Base-by-base conservation (phyloP, 2,329 filamentous ascomycete species). In the Venturia pyrina region DNA sequence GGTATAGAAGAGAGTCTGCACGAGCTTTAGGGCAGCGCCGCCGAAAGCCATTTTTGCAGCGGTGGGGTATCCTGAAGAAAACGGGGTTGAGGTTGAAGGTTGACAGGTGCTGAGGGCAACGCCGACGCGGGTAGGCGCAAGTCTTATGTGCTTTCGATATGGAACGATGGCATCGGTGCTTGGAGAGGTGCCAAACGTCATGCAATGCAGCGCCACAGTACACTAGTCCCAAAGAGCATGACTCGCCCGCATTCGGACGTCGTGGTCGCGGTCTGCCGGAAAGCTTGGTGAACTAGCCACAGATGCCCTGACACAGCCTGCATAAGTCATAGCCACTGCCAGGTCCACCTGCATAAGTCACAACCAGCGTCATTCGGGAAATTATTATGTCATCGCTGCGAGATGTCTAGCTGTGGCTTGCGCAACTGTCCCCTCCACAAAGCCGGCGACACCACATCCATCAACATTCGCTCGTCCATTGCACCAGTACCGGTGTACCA, bases 1-100 rank as follows among this genome's bases (percentile, higher is more conserved):
- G 69, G 83, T 78, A 70, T 93, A 90, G 72, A 96, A 79, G 74
- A 88, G 82, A 75, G 88, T 89, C 72, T 91, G 88, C 60, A 83
- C 77, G 64, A 84, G 77, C 72, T 90, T 91, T 71, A 96, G 85
- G 71, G 85, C 81, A 68, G 87, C 75, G 69, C 86, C 85, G 68
- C 80, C 80, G 67, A 79, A 75, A 68, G 81, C 84, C 87, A 89
- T 89, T 65, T 67, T 81, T 73, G 66, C 24, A 17, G 37, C 2
- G 28, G 19, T 24, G 10, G 50, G 17, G n/a, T 48, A 21, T 43
- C 3, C n/a, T 43, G 13, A 13, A 43, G 40, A 21, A 2, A 19
- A 34, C 11, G 53, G 8, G 28, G 5, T 57, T 59, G 53, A 59
- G 19, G 3, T 59, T 59, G 17, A 37, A 15, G 53, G 28, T 37